Evolutionary conservation across 108 stramenopile species (phyloP), one percentile per base, ranked within the genome.

Genomic region (Ochromonas danica): DNA sequence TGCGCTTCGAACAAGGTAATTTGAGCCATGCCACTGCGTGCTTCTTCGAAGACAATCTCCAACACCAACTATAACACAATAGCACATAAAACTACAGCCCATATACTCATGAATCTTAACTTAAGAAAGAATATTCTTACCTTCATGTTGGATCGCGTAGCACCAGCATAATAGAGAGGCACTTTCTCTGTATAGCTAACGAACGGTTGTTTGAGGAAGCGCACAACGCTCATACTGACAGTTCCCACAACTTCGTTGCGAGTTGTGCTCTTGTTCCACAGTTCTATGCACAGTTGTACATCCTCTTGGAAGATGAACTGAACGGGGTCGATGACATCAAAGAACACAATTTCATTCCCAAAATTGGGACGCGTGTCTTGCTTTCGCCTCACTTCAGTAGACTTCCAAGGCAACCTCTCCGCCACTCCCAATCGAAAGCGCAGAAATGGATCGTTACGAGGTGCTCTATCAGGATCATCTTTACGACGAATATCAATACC

Each of bases 311-410:
- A 35, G 1, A 88, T 51, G 28, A 84, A 87, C 40, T 70, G 51
- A 6, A 75, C 36, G 36, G 91, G 91, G 30, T 88, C 78, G 1
- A 81, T 63, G 36, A 91, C 36, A 60, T 91, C 89, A 42, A 92
- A 87, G 31, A 61, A 71, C 0, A 92, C 39, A 35, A 70, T 41
- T 70, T 87, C 87, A 33, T 87, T 80, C 0, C 81, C 78, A 84
- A 92, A 92, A 1, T 78, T 42, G 0, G 90, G 85, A 60, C 89
- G 83, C 17, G 88, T 61, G 0, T 88, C 86, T 39, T 85, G 74
- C 10, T 61, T 61, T 2, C 80, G 80, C 0, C 81, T 78, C n/a
- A 86, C 75, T 42, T 77, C 35, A 65, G 77, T 35, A 36, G 61
- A n/a, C 62, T 62, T 1, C 1, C 31, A 79, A 60, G 78, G 77